Conservation (phyloP, 352 stramenopile genomes). For the Globisporangium uncinulatum region DNA sequence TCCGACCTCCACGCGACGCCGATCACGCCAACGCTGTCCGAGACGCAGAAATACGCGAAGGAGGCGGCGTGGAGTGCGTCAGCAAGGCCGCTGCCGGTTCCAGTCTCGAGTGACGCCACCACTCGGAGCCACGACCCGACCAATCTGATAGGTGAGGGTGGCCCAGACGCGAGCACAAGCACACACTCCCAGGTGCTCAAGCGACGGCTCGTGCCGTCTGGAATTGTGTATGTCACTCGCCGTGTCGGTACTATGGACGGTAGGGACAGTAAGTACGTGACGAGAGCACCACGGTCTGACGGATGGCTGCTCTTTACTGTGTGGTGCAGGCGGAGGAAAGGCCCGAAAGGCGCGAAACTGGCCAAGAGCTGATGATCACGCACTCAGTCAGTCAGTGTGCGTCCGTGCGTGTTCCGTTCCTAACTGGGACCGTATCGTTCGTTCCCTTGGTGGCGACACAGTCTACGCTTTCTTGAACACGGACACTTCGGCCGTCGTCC, state of each 20-base stretch:
- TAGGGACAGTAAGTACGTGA: background rate
- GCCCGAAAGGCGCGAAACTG: constrained; percentile 43
- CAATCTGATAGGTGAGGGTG: too few species aligned
- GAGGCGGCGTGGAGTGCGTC: background rate
- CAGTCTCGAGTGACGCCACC: background rate
- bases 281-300: too few species aligned
- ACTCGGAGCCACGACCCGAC: background rate
- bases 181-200: constrained; percentile 24
- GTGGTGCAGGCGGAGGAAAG: constrained; percentile 36
- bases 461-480: constrained; percentile 17
- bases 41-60: constrained; percentile 19
- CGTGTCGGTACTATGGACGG: background rate
- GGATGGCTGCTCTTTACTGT: background rate
- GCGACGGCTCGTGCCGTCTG: constrained; percentile 36
- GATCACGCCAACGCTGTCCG: constrained; percentile 26
- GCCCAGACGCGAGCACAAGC: background rate
- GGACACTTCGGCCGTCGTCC: constrained; percentile 52
- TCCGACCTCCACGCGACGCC: constrained; percentile 27
- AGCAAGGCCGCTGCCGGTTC: background rate
- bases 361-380: constrained; percentile 29
- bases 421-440: too few species aligned
- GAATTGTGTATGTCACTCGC: constrained; percentile 33
- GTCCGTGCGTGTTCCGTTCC: background rate
- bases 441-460: too few species aligned
- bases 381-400: too few species aligned